A percentile compares a stretch with the other conserved stretches of the same genome.
These are phyloP conservation scores for Fraxinus cuspidata DNA, from an alignment of 257 asterid genomes.

Conservation along the genomic window DNA sequence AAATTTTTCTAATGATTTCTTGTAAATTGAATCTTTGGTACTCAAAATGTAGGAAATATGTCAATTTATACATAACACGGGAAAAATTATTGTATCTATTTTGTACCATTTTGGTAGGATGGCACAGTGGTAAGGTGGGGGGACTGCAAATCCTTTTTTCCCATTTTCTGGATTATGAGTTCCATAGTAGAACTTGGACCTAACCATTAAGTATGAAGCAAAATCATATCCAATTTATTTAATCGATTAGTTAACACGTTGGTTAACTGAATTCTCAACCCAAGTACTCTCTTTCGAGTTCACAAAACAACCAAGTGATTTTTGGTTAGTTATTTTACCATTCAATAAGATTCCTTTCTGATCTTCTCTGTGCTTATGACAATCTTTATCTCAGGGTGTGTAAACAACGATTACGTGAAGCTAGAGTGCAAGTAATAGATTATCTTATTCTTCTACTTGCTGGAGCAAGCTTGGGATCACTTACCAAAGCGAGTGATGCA, in stretches of 20 bases:
- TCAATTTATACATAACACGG: background rate
- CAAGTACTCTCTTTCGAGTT: background rate
- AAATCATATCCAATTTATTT: background rate
- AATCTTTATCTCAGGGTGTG: constrained; percentile 38
- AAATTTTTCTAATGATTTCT: background rate
- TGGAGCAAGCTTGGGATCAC: constrained; percentile 64
- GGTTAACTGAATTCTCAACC: background rate
- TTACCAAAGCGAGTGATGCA: constrained; percentile 44
- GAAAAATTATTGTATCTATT: background rate
- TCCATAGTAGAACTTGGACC: background rate
- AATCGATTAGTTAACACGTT: background rate
- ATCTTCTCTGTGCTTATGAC: constrained; percentile 22
- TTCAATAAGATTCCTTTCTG: background rate
- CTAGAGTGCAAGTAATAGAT: constrained; percentile 57
- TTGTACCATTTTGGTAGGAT: background rate
- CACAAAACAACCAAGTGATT: background rate
- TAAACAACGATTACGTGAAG: constrained; percentile 63
- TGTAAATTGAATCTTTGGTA: background rate
- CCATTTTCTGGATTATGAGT: background rate
- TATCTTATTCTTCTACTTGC: constrained; percentile 61
- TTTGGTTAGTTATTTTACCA: background rate
- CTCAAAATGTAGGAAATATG: background rate
- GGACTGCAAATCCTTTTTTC: background rate
- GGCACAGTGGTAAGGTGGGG: background rate
- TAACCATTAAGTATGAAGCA: background rate